Evolutionary conservation across 2,329 filamentous ascomycete species (phyloP), one percentile per base, ranked within the genome.

Genomic region (Boeremia exigua): DNA sequence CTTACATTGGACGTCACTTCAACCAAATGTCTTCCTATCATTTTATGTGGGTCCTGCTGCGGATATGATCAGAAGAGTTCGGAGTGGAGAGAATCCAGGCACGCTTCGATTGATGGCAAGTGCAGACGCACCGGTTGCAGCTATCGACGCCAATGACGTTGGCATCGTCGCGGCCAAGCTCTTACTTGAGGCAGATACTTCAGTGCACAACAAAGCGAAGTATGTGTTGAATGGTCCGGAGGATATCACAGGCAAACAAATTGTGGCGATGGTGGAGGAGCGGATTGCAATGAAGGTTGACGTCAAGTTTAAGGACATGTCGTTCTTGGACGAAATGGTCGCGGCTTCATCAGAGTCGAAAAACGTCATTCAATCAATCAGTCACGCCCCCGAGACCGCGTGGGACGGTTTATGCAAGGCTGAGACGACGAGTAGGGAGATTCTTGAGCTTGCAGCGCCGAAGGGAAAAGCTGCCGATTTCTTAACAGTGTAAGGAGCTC

Each of bases 131-230:
- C 27, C 52, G 1, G 47, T 61, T 6, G 62, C 45, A n/a, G 43
- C 62, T 10, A 56, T 67, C 9, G 54, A 67, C 11, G 34, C 62
- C 15, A n/a, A 54, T 23, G 62, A 67, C 15, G 54, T 67, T 30
- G 59, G 62, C 6, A 32, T 37, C 11, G 30, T 65, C 15, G 60
- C 60, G 14, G 60, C 60, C 3, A 43, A 53, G 29, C 50, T 67
- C 5, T 48, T 67, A 25, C 33, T 54, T 2, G 43, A 54, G 30
- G 48, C 48, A 32, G 56, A 63, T 15, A 29, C 38, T 14, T 32
- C 52, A 12, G n/a, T 17, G 29, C 61, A 66, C 36, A 63, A 58
- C 44, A 55, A 58, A 9, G 44, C 42, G 6, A 63, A 43, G 29
- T 65, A 63, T 30, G 48, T 55, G 6, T 42, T 65, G 12, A 62